Base-by-base conservation (phyloP, 345 rosid species). In the Citrus sp. region DNA sequence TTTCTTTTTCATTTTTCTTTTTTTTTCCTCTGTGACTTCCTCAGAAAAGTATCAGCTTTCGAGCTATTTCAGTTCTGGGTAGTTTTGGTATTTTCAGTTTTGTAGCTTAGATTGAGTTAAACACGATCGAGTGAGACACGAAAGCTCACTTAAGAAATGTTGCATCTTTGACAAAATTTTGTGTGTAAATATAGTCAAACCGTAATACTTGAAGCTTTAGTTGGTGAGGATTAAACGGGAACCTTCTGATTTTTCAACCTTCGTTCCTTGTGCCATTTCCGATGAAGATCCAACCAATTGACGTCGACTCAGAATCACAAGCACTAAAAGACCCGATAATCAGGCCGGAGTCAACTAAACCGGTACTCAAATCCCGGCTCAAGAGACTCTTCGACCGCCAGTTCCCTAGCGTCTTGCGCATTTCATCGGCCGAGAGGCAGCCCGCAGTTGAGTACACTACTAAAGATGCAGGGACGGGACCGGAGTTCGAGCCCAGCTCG, bases 401-500 rank as follows among this genome's bases (percentile, higher is more conserved):
- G 67, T 88, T 92, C 60, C 86, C 93, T 0, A 85, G 85, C 80
- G 93, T 87, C 5, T 77, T 88, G 83, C 84, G 82, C 55, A 84
- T 69, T 69, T 77, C 89, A 1, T 58, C 92, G 75, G 70, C 82
- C 21, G 92, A 92, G 76, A 92, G 71, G 51, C 78, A 90, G 85
- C 78, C 80, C 13, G 32, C 70, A n/a, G 58, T 14, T 35, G 81
- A 37, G 70, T 2, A 93, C 88, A 80, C 85, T 61, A 65, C 91
- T 65, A 76, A 87, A 80, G 87, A 85, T 71, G 89, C 73, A 38
- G 83, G 61, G 61, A 49, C 46, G 55, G 75, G 78, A 49, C 21
- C 82, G n/a, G 98, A 91, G 83, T 91, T 96, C 64, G 99, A 94
- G 84, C 98, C 97, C 64, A 94, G 92, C 86, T 90, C 99, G 7